A percentile compares a stretch with the other conserved stretches of the same genome.
Conservation (phyloP, 2,329 filamentous ascomycete species). For the Apiospora sp. region DNA sequence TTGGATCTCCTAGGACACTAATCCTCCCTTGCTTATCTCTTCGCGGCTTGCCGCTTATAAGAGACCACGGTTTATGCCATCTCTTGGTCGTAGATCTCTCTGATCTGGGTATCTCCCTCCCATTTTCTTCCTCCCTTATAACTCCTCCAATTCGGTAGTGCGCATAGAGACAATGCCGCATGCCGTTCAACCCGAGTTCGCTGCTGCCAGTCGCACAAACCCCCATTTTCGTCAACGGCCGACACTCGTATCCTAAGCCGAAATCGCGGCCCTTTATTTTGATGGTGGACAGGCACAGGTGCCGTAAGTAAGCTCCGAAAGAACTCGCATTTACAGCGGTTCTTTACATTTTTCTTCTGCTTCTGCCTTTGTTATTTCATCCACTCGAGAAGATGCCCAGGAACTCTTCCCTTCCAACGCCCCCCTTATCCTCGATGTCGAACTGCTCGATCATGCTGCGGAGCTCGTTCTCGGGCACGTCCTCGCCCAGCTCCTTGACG, state of each 20-base stretch:
- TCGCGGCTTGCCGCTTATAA: conserved; percentile 16
- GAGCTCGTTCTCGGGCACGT: conserved; percentile 90
- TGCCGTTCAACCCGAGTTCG: not conserved
- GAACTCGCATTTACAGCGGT: not conserved
- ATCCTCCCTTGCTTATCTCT: not conserved
- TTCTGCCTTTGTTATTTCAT: conserved; percentile 28
- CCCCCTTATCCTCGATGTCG: conserved; percentile 92
- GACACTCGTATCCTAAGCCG: not conserved
- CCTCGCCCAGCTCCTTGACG: conserved; percentile 90
- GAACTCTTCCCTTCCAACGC: conserved; percentile 74
- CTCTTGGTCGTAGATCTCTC: conserved; percentile 8
- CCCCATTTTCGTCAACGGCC: not conserved
- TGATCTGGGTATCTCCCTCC: conserved; percentile 8
- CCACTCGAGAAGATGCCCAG: conserved; percentile 60
- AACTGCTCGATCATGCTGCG: conserved; percentile 98
- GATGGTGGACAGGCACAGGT: not conserved
- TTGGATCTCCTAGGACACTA: not conserved
- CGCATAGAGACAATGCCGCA: not conserved
- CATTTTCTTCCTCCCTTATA: not conserved
- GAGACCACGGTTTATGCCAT: not conserved
- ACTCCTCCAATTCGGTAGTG: not conserved
- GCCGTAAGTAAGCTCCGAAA: not conserved
- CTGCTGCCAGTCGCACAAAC: not conserved
- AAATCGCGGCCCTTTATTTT: not conserved
- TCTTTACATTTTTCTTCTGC: not conserved